Evolutionary conservation across 1,284 basidiomycete species (phyloP).

Genomic region (Microbotryum saponariae): DNA sequence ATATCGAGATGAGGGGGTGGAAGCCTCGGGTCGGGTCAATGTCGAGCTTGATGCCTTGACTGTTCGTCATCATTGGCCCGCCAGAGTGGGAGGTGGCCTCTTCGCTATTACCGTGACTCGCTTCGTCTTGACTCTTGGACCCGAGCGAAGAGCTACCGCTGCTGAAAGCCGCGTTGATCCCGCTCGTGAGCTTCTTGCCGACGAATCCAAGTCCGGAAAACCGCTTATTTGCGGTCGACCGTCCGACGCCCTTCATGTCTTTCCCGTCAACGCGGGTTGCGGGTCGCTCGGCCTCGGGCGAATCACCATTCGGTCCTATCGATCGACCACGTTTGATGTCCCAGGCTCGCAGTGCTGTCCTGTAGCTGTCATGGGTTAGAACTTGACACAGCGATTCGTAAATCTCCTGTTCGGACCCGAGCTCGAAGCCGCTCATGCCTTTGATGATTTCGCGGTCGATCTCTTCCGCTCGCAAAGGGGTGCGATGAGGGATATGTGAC

Average conservation of each 20-base stretch:
- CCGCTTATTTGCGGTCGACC: slow-evolving; percentile 40
- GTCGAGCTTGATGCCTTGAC: neutral
- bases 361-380: slow-evolving; percentile 70
- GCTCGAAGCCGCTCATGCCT: slow-evolving; percentile 95
- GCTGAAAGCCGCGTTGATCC: slow-evolving; percentile 36
- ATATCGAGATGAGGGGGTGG: slow-evolving; percentile 92
- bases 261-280: slow-evolving; percentile 26
- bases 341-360: slow-evolving; percentile 46
- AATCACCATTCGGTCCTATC: slow-evolving; percentile 13
- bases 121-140: slow-evolving; percentile 14
- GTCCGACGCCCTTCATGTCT: slow-evolving; percentile 22
- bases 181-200: slow-evolving; percentile 61
- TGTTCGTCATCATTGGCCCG: neutral
- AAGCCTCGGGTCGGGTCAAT: slow-evolving; percentile 84
- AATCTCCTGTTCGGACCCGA: slow-evolving; percentile 80
- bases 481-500: slow-evolving; percentile 75
- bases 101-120: slow-evolving; percentile 1
- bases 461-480: slow-evolving; percentile 77
- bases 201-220: slow-evolving; percentile 97
- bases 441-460: slow-evolving; percentile 77
- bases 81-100: neutral
- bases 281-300: slow-evolving; percentile 18
- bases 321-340: slow-evolving; percentile 20
- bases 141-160: slow-evolving; percentile 3
- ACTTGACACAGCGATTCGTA: slow-evolving; percentile 64